A percentile compares a stretch with the other conserved stretches of the same genome.
phyloP scores from a whole-genome alignment of 768 basidiomycete species.

The Paxillus involutus region DNA sequence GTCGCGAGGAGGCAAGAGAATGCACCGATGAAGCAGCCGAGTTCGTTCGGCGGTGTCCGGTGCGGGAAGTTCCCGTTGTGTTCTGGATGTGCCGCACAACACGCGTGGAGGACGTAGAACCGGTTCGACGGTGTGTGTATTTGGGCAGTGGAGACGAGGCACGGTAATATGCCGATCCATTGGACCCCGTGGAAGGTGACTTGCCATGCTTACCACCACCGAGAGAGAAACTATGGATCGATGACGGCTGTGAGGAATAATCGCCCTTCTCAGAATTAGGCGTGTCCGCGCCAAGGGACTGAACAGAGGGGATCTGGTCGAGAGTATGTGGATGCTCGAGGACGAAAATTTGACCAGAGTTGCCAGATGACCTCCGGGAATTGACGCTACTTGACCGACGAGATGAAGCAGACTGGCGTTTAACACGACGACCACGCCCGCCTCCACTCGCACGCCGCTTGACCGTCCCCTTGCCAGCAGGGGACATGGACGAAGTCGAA shows the following conservation, averaged over 20 bases:
- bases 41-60: slow-evolving; percentile 67
- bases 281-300: slow-evolving; percentile 78
- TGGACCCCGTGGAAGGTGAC: slow-evolving; percentile 76
- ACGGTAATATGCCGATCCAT: slow-evolving; percentile 61
- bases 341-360: slow-evolving; percentile 45
- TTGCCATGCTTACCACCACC: slow-evolving; percentile 59
- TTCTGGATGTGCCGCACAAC: slow-evolving; percentile 68
- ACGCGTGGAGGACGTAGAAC: slow-evolving; percentile 81
- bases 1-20: slow-evolving; percentile 74
- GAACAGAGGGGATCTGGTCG: slow-evolving; percentile 56
- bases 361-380: slow-evolving; percentile 68
- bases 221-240: slow-evolving; percentile 75
- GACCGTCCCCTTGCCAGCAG: slow-evolving; percentile 35
- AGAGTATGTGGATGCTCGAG: slow-evolving; percentile 55
- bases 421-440: slow-evolving; percentile 50
- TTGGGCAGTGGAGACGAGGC: slow-evolving; percentile 75
- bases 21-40: slow-evolving; percentile 78
- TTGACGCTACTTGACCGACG: slow-evolving; percentile 90
- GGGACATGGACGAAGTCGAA: slow-evolving; percentile 26
- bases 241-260: slow-evolving; percentile 77
- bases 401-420: slow-evolving; percentile 75
- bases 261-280: slow-evolving; percentile 87
- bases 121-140: slow-evolving; percentile 73
- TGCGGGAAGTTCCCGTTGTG: slow-evolving; percentile 33
- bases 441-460: slow-evolving; percentile 53